Base-by-base conservation (phyloP, 2,329 filamentous ascomycete genomes). In the Periconia macrospinosa region DNA sequence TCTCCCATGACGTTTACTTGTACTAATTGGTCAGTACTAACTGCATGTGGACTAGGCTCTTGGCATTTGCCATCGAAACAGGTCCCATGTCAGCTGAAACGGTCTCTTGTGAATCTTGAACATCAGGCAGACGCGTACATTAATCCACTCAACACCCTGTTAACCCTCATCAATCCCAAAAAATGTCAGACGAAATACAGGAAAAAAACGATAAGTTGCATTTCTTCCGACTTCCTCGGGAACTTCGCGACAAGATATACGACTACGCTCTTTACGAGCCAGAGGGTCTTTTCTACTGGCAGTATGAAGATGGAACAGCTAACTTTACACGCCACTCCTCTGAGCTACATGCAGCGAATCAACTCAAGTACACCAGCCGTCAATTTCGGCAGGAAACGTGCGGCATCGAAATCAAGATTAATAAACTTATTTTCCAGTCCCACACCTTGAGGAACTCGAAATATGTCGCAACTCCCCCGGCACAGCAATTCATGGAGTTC, bases 321-420 rank as follows among this genome's bases (percentile, higher is more conserved):
- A 17, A n/a, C 17, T 42, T 42, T 15, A 42, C 41, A 3, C 41
- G 19, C 41, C 17, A 5, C 11, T 11, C 41, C 13, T 11, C 11
- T 6, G 41, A 42, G 19, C 41, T 42, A 35, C 37, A n/a, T 18
- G 45, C 37, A 37, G 41, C 47, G 44, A 52, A 52, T 41, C 50
- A 52, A 23, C 50, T 52, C 40, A 52, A 52, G 43, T 52, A 47
- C 45, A 27, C 20, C 17, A 43, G 50, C 40, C 27, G 17, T 18
- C 45, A 47, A 40, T 40, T 52, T 37, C 42, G 47, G 35, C 2
- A 17, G 44, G 50, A 52, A 30, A 52, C 45, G 11, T 17, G 35
- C 17, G 45, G 45, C 50, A 45, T 52, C 11, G 45, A 52, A 30
- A 10, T 52, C 17, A 33, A 47, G 33, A 37, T 37, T 13, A 37